Conservation (phyloP, 148 eudicot genomes). For the Chenopodium quinoa region DNA sequence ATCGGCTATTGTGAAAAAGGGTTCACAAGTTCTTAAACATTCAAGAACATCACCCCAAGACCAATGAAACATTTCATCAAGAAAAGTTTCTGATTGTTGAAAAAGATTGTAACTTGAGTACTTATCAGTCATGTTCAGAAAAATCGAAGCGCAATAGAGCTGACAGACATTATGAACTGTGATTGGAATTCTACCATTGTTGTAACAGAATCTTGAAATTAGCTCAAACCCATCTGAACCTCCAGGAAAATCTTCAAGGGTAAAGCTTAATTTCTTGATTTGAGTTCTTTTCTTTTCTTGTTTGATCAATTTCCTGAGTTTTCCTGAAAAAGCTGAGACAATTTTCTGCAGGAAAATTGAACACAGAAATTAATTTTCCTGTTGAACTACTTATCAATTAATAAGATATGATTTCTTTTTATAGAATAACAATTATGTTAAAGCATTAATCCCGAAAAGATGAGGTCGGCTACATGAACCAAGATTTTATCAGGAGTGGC, state of each 20-base stretch:
- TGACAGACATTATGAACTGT: constrained; percentile 44
- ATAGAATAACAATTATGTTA: too few species aligned
- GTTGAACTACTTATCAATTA: neutral
- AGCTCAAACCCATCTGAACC: constrained; percentile 69
- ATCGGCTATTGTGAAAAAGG: constrained; percentile 45
- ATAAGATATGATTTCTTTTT: neutral
- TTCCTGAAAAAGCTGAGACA: constrained; percentile 50
- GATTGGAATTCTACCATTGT: constrained; percentile 42
- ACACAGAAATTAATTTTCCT: neutral
- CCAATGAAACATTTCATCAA: constrained; percentile 63
- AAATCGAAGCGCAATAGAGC: constrained; percentile 61
- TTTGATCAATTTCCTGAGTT: constrained; percentile 50
- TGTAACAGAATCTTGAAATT: constrained; percentile 65
- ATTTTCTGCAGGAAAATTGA: constrained; percentile 39
- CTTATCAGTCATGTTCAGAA: constrained; percentile 51
- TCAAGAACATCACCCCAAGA: constrained; percentile 51
- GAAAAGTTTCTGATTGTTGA: constrained; percentile 49
- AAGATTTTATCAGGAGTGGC: too few species aligned
- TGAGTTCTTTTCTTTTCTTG: constrained; percentile 45
- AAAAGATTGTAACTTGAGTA: constrained; percentile 39
- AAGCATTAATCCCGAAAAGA: too few species aligned
- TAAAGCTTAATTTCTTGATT: constrained; percentile 26
- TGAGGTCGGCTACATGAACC: too few species aligned
- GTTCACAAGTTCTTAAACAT: constrained; percentile 46
- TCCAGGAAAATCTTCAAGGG: constrained; percentile 61